Evolutionary conservation across 2,329 filamentous ascomycete genomes (phyloP).

Genomic region (Calycina marina): DNA sequence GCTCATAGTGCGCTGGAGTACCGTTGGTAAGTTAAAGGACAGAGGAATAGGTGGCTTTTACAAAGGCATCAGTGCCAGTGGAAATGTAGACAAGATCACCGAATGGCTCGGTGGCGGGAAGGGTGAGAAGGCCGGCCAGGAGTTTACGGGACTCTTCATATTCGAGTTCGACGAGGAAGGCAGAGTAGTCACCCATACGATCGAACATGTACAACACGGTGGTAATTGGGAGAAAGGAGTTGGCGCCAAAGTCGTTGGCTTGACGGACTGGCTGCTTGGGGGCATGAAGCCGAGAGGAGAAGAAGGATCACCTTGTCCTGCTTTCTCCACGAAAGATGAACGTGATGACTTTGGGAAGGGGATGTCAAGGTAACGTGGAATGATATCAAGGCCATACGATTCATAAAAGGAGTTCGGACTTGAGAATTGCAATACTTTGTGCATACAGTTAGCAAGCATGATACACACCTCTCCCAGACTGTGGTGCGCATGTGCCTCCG

Average conservation of each 20-base stretch:
- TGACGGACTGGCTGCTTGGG: conserved; percentile 90
- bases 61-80: conserved; percentile 26
- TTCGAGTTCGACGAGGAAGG: conserved; percentile 91
- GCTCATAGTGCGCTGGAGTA: conserved; percentile 83
- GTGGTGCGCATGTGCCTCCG: no score
- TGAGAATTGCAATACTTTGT: no score
- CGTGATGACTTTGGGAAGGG: no score
- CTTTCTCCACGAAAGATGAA: no score
- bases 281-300: conserved; percentile 37
- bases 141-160: conserved; percentile 84
- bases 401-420: no score
- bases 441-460: no score
- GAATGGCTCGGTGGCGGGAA: conserved; percentile 30
- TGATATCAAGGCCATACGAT: no score
- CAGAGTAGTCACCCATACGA: conserved; percentile 72
- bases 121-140: conserved; percentile 46
- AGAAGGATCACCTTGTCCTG: conserved; percentile 19
- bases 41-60: conserved; percentile 28
- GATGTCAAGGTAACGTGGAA: no score
- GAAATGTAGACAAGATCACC: conserved; percentile 38
- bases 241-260: conserved; percentile 71
- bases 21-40: conserved; percentile 35
- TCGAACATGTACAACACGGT: conserved; percentile 80
- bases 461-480: no score
- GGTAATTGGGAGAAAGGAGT: conserved; percentile 68